Base-by-base conservation (phyloP, 192 early-diverging fungal species). In the Coemansia sp. region DNA sequence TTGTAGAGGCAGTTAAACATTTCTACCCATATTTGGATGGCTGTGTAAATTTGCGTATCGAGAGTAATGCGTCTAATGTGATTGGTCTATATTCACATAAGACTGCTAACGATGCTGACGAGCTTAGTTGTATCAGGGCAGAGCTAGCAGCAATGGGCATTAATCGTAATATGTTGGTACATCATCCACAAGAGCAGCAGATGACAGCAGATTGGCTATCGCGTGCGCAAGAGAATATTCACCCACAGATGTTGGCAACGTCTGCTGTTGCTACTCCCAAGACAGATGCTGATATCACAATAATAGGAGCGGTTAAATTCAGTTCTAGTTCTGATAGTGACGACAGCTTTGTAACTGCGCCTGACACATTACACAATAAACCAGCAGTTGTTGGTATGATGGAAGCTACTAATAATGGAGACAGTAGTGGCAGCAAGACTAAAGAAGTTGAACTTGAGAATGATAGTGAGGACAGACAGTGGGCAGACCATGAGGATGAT, bases 1-100 rank as follows among this genome's bases (percentile, higher is more conserved):
- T 69, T 0, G 24, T 58, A 2, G 57, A 64, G 33, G 53, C 70
- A 4, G 71, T 67, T 31, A 59, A 60, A 21, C 46, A 68, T 25
- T 72, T 78, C 36, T 70, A 72, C 39, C 25, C 70, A 0, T 72
- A 66, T 32, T 39, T 78, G 0, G 76, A 72, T 24, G 67, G 76
- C 0, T 69, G 70, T 8, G 53, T 21, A 1, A 72, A 72, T 56
- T 39, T 23, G 14, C 42, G 24, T 5, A 65, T 78, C 6, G 62
- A 78, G 53, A 64, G 66, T 19, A 70, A 78, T 54, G 60, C 65
- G 17, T 27, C 53, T 22, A 72, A 58, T 4, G 61, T 68, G 0
- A 51, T 62, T 17, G 50, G 50, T 0, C 4, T 62, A n/a, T 66
- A 56, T 31, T 27, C 59, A 3, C 70, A 66, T 10, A 56, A 66